A percentile compares a stretch with the other conserved stretches of the same genome.
These are phyloP conservation scores for Picochlorum sp. DNA, from an alignment of 139 green algal genomes.

Conservation along the genomic window DNA sequence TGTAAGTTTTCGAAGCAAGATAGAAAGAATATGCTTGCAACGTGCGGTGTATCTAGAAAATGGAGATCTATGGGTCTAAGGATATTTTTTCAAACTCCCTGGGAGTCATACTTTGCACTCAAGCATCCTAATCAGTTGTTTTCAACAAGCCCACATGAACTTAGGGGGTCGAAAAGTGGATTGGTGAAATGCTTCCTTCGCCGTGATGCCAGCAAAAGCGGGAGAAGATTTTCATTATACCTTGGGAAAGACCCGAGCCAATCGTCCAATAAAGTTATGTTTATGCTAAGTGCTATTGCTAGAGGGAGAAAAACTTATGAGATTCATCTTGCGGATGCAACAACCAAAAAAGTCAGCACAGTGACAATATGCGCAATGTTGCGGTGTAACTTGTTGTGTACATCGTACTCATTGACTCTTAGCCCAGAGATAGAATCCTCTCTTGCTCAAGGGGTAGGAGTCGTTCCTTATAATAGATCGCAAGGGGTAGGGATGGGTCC, in stretches of 20 bases:
- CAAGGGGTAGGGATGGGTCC: too few relatives aligned
- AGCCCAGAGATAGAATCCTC: neutral
- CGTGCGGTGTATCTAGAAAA: conserved; percentile 15
- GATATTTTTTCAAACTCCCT: conserved; percentile 30
- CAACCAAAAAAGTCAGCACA: neutral
- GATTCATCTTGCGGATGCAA: neutral
- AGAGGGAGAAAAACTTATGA: neutral
- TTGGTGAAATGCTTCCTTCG: conserved; percentile 32
- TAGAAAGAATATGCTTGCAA: neutral
- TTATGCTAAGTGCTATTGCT: neutral
- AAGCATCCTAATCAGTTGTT: conserved; percentile 38
- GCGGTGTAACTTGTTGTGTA: conserved; percentile 16
- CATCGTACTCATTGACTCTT: neutral
- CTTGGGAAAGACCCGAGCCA: conserved; percentile 6
- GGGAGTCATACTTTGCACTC: conserved; percentile 9
- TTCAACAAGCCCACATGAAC: conserved; percentile 8
- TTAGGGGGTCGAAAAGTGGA: conserved; percentile 1
- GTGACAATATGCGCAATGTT: conserved; percentile 8
- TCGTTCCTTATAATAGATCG: neutral
- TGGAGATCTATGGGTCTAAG: conserved; percentile 24
- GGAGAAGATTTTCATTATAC: conserved; percentile 11
- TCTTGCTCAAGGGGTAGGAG: neutral
- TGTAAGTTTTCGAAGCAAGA: neutral
- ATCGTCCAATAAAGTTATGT: too few relatives aligned
- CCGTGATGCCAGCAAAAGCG: too few relatives aligned